A percentile compares a stretch with the other conserved stretches of the same genome.
Conservation (phyloP, 2,329 filamentous ascomycete genomes). For the Venturia nashicola region DNA sequence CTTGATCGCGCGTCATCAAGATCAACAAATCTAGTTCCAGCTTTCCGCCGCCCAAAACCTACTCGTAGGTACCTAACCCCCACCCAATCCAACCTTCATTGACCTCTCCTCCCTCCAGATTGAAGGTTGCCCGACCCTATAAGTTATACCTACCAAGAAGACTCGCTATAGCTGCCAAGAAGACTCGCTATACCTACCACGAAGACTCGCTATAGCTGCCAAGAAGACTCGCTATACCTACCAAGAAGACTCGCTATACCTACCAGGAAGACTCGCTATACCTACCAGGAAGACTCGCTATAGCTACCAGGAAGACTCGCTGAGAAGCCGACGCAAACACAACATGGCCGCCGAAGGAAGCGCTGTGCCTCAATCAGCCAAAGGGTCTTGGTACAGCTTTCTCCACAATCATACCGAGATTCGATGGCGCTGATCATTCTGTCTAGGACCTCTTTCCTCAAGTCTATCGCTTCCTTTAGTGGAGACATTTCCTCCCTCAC, state of each 20-base stretch:
- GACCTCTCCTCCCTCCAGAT: neutral
- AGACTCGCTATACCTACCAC: neutral
- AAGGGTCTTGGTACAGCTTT: conserved; percentile 37
- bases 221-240: too few species aligned
- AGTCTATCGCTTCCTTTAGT: conserved; percentile 43
- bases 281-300: neutral
- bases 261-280: too few species aligned
- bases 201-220: too few species aligned
- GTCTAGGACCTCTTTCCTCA: neutral
- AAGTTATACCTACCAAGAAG: neutral
- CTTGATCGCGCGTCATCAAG: neutral
- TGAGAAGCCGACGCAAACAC: neutral
- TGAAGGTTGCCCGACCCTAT: neutral
- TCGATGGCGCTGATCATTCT: neutral
- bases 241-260: too few species aligned
- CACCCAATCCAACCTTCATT: neutral
- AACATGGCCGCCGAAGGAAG: conserved; percentile 24
- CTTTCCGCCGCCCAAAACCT: neutral
- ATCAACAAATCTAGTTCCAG: neutral
- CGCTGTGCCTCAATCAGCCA: conserved; percentile 32
- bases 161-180: neutral
- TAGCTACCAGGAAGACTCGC: neutral
- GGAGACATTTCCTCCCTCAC: conserved; percentile 45
- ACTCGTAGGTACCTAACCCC: neutral
- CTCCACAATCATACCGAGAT: conserved; percentile 28